A percentile compares a stretch with the other conserved stretches of the same genome.
Evolutionary conservation across 2,329 filamentous ascomycete species (phyloP).

Genomic region (Ophiostoma perfectum): DNA sequence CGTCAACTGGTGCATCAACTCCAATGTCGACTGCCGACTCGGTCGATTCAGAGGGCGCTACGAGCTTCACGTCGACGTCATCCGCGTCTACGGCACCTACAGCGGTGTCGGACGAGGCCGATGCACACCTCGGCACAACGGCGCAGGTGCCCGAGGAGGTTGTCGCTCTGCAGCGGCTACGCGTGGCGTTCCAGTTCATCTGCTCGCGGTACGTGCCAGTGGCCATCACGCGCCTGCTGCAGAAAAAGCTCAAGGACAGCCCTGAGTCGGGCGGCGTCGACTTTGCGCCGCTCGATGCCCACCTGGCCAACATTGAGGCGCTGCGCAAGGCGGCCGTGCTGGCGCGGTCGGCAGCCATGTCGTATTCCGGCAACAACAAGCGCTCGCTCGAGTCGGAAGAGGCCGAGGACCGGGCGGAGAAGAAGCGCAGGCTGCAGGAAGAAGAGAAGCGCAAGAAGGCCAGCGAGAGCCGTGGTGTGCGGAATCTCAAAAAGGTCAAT

Average conservation of each 20-base stretch:
- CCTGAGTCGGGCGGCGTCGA: constrained; percentile 40
- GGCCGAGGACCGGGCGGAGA: constrained; percentile 59
- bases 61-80: constrained; percentile 43
- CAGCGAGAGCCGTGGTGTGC: constrained; percentile 66
- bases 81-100: constrained; percentile 21
- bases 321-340: constrained; percentile 67
- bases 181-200: constrained; percentile 61
- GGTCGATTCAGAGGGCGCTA: constrained; percentile 32
- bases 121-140: constrained; percentile 36
- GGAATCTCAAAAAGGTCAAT: constrained; percentile 82
- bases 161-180: constrained; percentile 56
- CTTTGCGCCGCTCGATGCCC: constrained; percentile 65
- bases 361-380: constrained; percentile 63
- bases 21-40: constrained; percentile 32
- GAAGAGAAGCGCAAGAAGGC: constrained; percentile 81
- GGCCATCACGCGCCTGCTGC: constrained; percentile 40
- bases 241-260: constrained; percentile 34
- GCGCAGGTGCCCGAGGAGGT: constrained; percentile 43
- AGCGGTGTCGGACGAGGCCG: background rate
- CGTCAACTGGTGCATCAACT: constrained; percentile 19
- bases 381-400: constrained; percentile 42
- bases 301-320: constrained; percentile 60
- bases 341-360: constrained; percentile 55
- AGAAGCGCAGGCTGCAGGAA: constrained; percentile 80
- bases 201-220: constrained; percentile 54